A percentile compares a stretch with the other conserved stretches of the same genome.
Conservation (phyloP, 441 rosid genomes). For the Gossypium davidsonii region DNA sequence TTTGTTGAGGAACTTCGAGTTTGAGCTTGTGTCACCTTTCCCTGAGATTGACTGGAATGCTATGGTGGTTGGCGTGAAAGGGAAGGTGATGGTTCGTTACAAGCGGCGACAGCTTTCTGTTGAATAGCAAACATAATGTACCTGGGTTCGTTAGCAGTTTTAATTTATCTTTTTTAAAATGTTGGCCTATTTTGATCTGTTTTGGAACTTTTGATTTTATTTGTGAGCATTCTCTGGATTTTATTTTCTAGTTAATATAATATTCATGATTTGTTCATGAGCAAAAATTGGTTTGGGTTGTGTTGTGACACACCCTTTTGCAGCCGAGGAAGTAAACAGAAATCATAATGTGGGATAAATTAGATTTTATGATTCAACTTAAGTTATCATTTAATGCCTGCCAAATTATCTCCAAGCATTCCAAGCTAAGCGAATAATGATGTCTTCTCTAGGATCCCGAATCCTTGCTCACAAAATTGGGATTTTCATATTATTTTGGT, state of each 20-base stretch:
- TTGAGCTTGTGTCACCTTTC: constrained; percentile 83
- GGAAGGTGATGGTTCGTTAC: constrained; percentile 91
- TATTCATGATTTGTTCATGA: not conserved
- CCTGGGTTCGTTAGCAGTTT: constrained; percentile 9
- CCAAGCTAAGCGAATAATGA: too few species aligned
- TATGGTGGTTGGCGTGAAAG: constrained; percentile 99
- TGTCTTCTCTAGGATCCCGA: too few species aligned
- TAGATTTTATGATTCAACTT: too few species aligned
- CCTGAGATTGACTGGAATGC: constrained; percentile 99
- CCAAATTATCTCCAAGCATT: too few species aligned
- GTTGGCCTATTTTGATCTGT: not conserved
- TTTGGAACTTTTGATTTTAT: not conserved
- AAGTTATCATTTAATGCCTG: too few species aligned
- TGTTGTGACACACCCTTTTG: not conserved
- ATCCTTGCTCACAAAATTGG: too few species aligned
- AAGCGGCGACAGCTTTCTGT: constrained; percentile 61
- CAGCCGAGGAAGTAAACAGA: not conserved
- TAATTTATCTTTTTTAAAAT: not conserved
- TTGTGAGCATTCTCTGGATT: not conserved
- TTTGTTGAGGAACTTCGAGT: constrained; percentile 82
- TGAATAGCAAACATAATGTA: constrained; percentile 10
- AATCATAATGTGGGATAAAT: too few species aligned
- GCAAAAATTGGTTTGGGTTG: not conserved
- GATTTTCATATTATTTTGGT: too few species aligned
- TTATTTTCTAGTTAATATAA: not conserved